Conservation (phyloP, 345 rosid species). For the Boechera stricta region DNA sequence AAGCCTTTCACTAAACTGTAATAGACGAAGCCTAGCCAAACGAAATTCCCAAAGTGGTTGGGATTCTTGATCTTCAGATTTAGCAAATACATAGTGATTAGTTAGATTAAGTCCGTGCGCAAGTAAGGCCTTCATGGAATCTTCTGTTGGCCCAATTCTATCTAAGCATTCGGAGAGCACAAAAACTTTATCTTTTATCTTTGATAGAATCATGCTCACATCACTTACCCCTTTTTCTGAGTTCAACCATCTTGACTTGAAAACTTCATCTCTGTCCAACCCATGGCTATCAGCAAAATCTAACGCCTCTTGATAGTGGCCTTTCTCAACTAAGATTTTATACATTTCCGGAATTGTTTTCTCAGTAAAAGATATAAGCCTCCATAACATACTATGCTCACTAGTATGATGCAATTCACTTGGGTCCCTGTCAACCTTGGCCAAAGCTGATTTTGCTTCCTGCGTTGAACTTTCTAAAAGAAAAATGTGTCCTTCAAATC, state of each 20-base stretch:
- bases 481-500: conserved; percentile 64
- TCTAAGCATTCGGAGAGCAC: conserved; percentile 79
- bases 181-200: conserved; percentile 73
- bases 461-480: conserved; percentile 62
- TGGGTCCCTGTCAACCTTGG: conserved; percentile 48
- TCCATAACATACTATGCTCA: conserved; percentile 59
- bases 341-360: conserved; percentile 88
- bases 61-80: conserved; percentile 57
- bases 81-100: conserved; percentile 57
- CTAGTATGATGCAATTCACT: conserved; percentile 42
- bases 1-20: conserved; percentile 82
- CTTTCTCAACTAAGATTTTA: conserved; percentile 61
- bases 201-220: conserved; percentile 60
- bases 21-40: conserved; percentile 78
- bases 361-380: conserved; percentile 73
- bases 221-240: conserved; percentile 68
- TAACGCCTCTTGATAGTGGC: conserved; percentile 72
- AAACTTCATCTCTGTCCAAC: conserved; percentile 78
- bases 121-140: conserved; percentile 74
- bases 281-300: conserved; percentile 79
- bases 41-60: conserved; percentile 70
- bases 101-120: conserved; percentile 70
- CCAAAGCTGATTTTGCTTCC: conserved; percentile 45
- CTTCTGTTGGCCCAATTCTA: conserved; percentile 84
- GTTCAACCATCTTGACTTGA: conserved; percentile 81